phyloP scores from a whole-genome alignment of 2,329 filamentous ascomycete species.

The Reticulascus tulasneorum region DNA sequence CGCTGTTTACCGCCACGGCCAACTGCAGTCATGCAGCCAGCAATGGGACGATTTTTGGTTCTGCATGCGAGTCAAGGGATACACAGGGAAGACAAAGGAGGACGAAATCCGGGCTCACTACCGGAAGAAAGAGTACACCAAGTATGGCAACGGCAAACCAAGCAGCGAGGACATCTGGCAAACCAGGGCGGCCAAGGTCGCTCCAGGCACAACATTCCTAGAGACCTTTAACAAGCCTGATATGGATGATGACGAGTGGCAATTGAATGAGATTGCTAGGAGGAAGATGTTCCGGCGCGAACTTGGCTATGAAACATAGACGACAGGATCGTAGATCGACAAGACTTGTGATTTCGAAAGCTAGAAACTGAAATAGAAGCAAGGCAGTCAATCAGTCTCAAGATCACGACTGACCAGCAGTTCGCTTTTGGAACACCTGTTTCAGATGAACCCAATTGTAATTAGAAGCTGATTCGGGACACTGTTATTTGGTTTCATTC shows the following conservation, averaged over 20 bases:
- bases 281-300: conserved; percentile 30
- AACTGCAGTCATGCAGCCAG: conserved; percentile 71
- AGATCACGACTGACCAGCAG: too few species aligned
- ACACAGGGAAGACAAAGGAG: conserved; percentile 55
- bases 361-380: too few species aligned
- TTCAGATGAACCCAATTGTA: too few species aligned
- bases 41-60: conserved; percentile 96
- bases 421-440: too few species aligned
- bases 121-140: conserved; percentile 58
- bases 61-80: conserved; percentile 81
- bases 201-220: conserved; percentile 41
- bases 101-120: conserved; percentile 64
- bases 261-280: conserved; percentile 27
- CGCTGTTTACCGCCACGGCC: conserved; percentile 83
- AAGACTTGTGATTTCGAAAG: too few species aligned
- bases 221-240: conserved; percentile 32
- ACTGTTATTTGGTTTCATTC: too few species aligned
- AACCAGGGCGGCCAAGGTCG: conserved; percentile 59
- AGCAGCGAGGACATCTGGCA: conserved; percentile 93
- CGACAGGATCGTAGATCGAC: conserved; percentile 3
- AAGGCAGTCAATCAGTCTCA: too few species aligned
- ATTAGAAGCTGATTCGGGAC: too few species aligned
- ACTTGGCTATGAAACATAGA: conserved; percentile 18
- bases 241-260: conserved; percentile 40
- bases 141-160: conserved; percentile 57